These are phyloP conservation scores for Volvox carteri DNA, from an alignment of 163 green algal genomes.

Conservation along the genomic window DNA sequence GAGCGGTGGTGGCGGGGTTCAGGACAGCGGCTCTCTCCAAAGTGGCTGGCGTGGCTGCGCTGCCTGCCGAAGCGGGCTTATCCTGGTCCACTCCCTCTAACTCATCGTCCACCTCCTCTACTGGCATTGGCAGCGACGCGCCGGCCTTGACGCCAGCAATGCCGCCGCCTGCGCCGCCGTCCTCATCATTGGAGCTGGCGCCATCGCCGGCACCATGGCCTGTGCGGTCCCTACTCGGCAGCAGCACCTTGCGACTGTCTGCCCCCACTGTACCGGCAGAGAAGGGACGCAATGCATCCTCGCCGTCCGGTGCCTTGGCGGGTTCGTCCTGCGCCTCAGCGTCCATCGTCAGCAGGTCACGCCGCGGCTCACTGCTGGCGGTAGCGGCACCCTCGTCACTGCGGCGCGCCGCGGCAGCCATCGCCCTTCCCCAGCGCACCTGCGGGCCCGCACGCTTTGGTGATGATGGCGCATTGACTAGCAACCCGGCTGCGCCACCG, in stretches of 20 bases:
- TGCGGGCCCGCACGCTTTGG: neutral
- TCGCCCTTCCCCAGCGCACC: constrained; percentile 16
- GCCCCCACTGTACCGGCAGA: constrained; percentile 2
- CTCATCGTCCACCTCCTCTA: constrained; percentile 42
- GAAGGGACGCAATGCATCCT: constrained; percentile 44
- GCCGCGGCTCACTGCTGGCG: constrained; percentile 5
- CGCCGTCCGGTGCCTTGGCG: neutral
- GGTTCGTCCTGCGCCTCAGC: neutral
- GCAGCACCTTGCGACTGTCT: constrained; percentile 41
- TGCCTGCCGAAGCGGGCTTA: constrained; percentile 46
- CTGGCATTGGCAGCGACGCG: constrained; percentile 19
- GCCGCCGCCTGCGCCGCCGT: neutral
- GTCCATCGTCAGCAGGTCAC: constrained; percentile 16
- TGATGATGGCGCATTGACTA: constrained; percentile 33
- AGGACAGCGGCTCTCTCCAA: constrained; percentile 38
- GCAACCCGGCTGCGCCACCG: neutral
- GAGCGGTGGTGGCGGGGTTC: neutral
- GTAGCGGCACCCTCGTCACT: neutral
- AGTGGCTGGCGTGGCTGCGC: constrained; percentile 33
- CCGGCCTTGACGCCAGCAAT: constrained; percentile 27
- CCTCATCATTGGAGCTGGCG: too few species aligned
- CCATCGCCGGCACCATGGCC: neutral
- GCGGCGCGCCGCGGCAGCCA: neutral
- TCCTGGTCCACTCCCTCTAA: neutral
- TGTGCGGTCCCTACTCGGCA: neutral